Evolutionary conservation across 257 asterid genomes (phyloP), one percentile per base, ranked within the genome.

Genomic region (Thymus quinquecostatus): DNA sequence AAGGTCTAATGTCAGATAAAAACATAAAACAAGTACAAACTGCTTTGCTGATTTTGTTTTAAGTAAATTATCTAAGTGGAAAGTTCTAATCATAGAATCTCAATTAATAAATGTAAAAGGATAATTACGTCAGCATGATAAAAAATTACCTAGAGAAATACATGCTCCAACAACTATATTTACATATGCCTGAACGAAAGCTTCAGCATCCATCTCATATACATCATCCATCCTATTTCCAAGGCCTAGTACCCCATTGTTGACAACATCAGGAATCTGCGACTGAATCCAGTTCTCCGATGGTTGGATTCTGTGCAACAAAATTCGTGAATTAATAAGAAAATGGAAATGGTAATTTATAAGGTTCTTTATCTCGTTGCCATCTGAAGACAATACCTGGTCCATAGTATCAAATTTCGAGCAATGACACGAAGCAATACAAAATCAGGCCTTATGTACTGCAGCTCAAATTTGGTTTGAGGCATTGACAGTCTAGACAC

Each of bases 381-480:
- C 62, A 72, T 50, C 64, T 55, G 56, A 74, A 72, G 55, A 69
- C 7, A 12, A 63, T 84, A 94, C 99, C 99, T 94, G 95, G 87
- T 88, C 99, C 99, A 94, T 76, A 85, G 72, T 76, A 92, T 89
- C 87, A 94, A 83, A 82, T 88, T 94, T 76, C 88, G 91, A 69
- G 99, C 95, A 84, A 94, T 81, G 70, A 94, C 95, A 62, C 93
- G 93, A 14, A 94, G 95, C 91, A 94, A 82, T 68, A 91, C 84
- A 74, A 94, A 92, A 84, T 94, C 99, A 72, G 99, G 99, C 79
- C 99, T 89, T 81, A 92, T 85, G 53, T 85, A 89, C 80, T 85
- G 99, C 89, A 94, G 80, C 72, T 89, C 98, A 79, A 88, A 94
- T 82, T 78, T 84, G 1, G 99, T 91, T 81, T 84, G 90, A 3